These are phyloP conservation scores for Parachaetomium inaequale DNA, from an alignment of 495 filamentous ascomycete genomes.

Conservation along the genomic window DNA sequence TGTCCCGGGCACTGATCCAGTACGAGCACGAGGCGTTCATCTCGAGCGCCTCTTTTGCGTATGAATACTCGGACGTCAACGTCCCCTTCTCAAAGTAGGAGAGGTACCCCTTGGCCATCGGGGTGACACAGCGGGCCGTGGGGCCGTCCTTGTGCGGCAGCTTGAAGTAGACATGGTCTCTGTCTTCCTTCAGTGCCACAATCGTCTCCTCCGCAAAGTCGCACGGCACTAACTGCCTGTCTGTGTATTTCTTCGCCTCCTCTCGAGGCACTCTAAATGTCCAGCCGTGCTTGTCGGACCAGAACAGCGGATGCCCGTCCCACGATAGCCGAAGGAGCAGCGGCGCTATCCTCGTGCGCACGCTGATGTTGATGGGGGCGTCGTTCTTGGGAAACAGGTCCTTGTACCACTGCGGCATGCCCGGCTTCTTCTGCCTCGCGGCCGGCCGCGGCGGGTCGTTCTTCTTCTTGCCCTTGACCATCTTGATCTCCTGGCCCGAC, in stretches of 20 bases:
- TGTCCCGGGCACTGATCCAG: conserved; percentile 92
- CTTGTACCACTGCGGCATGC: conserved; percentile 96
- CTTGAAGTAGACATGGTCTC: conserved; percentile 73
- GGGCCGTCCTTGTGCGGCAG: conserved; percentile 95
- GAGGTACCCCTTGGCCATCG: conserved; percentile 86
- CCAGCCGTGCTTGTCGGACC: conserved; percentile 92
- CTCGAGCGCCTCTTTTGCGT: conserved; percentile 89
- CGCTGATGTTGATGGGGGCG: conserved; percentile 68
- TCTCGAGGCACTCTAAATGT: conserved; percentile 72
- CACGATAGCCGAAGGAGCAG: conserved; percentile 80
- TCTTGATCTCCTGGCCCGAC: conserved; percentile 85
- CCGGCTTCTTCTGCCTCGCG: conserved; percentile 84
- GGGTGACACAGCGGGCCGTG: conserved; percentile 73
- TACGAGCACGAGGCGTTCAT: conserved; percentile 99
- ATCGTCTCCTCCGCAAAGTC: conserved; percentile 74
- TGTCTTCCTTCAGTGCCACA: conserved; percentile 60
- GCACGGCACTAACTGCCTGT: conserved; percentile 67
- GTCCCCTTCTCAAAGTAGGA: conserved; percentile 86
- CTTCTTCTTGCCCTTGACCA: conserved; percentile 88
- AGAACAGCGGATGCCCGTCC: conserved; percentile 85
- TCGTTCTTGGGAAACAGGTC: conserved; percentile 69
- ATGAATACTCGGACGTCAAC: conserved; percentile 77
- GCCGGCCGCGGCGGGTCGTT: conserved; percentile 70
- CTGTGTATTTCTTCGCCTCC: conserved; percentile 60
- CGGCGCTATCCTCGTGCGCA: conserved; percentile 83